Evolutionary conservation across 139 green algal species (phyloP), one percentile per base, ranked within the genome.

Genomic region (Coelastrella sp.): DNA sequence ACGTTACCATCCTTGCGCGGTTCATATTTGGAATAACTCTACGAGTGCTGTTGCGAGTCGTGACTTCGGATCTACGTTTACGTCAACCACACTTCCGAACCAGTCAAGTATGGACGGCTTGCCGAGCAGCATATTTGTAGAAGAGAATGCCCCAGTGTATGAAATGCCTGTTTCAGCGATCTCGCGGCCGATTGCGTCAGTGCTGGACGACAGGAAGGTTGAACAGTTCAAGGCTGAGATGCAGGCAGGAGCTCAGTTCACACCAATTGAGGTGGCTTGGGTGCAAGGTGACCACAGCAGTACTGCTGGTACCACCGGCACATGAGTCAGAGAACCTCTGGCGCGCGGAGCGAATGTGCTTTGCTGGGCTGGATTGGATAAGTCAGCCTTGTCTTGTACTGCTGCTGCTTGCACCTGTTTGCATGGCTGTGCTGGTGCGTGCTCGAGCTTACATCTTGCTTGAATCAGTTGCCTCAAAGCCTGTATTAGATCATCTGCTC

Each of bases 181-280:
- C 27, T 69, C 23, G 1, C 60, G 86, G 4, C 86, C 86, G 0
- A 75, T 89, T 6, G 50, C 63, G 1, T 89, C 86, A 11, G 82
- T 43, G 4, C 35, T 89, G 1, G 80, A 89, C 11, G 19, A 74
- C 0, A n/a, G 5, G 6, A 89, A 89, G 43, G 85, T 89, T 23
- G 35, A 79, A 4, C 71, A 79, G 11, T 89, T 86, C 30, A 77
- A 81, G 17, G 15, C 75, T 25, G 68, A 87, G 41, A 84, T 89
- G 32, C 32, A 86, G 60, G 72, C 62, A 2, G 88, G 88, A 1
- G 60, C 59, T 27, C 27, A 81, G 59, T 75, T 91, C 45, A 91
- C 88, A 11, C 88, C 88, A 17, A 91, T 91, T 9, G 88, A 91
- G 50, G 84, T 91, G 59, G 67, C 67, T 0, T 89, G 85, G 84